Conservation (phyloP, 106 monocot species). For the Dendrobium officinale region DNA sequence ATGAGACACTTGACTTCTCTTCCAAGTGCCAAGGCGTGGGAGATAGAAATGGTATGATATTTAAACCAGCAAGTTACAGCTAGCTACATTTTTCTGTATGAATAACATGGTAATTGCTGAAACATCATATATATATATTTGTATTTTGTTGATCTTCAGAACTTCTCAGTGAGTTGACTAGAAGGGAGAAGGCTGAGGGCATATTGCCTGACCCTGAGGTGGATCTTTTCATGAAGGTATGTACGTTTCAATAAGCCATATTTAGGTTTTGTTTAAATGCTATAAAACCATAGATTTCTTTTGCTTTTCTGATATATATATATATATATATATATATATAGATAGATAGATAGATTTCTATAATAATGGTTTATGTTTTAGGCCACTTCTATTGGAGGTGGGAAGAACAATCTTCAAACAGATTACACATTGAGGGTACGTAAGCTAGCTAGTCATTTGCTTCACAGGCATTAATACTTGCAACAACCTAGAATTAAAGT, state of each 20-base stretch:
- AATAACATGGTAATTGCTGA: background rate
- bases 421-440: conserved; percentile 52
- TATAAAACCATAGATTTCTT: background rate
- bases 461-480: background rate
- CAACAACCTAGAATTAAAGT: background rate
- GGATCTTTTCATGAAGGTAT: conserved; percentile 87
- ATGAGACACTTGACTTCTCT: conserved; percentile 78
- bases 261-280: background rate
- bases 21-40: conserved; percentile 74
- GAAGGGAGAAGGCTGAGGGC: conserved; percentile 65
- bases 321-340: too few species aligned
- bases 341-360: background rate
- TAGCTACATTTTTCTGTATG: background rate
- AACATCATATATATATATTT: background rate
- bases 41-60: conserved; percentile 43
- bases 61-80: background rate
- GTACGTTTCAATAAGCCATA: background rate
- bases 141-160: conserved; percentile 17
- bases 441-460: background rate
- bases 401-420: conserved; percentile 42
- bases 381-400: conserved; percentile 56
- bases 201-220: conserved; percentile 73
- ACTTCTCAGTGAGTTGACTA: conserved; percentile 48
- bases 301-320: background rate
- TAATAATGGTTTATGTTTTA: conserved; percentile 13